Conservation (phyloP, 169 alveolate species). For the Eimeria praecox region DNA sequence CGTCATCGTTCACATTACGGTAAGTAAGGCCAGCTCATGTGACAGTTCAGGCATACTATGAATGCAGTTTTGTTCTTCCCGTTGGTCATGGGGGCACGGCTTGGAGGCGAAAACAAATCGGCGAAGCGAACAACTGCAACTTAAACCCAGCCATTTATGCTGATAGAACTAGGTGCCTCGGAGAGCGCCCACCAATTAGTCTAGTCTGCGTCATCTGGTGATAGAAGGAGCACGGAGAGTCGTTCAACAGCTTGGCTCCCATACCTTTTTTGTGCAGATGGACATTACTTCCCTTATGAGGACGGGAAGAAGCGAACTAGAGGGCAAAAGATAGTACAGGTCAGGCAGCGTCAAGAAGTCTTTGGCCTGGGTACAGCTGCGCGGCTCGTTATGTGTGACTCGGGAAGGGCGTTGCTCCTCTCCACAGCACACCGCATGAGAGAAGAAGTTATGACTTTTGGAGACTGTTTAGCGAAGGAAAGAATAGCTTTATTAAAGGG, state of each 20-base stretch:
- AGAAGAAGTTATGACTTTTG: slow-evolving; percentile 69
- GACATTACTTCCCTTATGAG: slow-evolving; percentile 66
- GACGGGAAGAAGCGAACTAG: slow-evolving; percentile 68
- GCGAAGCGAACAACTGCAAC: no score
- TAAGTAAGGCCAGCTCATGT: background rate
- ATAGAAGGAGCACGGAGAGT: background rate
- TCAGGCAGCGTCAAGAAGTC: slow-evolving; percentile 42
- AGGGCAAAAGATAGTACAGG: slow-evolving; percentile 62
- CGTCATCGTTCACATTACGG: slow-evolving; percentile 56
- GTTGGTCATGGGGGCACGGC: background rate
- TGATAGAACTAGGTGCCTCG: background rate
- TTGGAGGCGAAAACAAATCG: background rate
- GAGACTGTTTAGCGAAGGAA: slow-evolving; percentile 67
- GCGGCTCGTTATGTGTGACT: slow-evolving; percentile 66
- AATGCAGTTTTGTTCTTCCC: background rate
- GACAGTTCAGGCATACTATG: background rate
- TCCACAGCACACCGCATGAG: slow-evolving; percentile 71
- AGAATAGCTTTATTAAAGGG: slow-evolving; percentile 67
- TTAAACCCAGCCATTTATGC: background rate
- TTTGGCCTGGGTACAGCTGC: slow-evolving; percentile 73
- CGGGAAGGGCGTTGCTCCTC: slow-evolving; percentile 59
- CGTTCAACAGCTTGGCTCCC: background rate
- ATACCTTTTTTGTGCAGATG: background rate
- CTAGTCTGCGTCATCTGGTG: background rate
- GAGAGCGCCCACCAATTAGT: background rate